Base-by-base conservation (phyloP, 2,329 filamentous ascomycete genomes). In the Pyrenochaeta sp. region DNA sequence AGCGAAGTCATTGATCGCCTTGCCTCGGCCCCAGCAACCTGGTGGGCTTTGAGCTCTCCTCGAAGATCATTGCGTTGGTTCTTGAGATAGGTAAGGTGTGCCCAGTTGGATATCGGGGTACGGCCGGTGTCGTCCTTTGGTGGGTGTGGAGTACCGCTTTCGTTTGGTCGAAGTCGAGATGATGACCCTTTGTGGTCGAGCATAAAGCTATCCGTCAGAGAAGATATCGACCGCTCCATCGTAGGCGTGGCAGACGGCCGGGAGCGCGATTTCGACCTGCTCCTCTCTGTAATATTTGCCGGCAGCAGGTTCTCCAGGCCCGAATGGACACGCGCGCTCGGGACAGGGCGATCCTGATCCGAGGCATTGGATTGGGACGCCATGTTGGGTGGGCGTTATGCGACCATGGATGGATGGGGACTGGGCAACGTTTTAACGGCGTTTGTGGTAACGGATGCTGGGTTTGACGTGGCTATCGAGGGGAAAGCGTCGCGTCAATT, bases 151-250 rank as follows among this genome's bases (percentile, higher is more conserved):
- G 44, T 40, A 27, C 48, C 37, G 27, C 36, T 17, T 39, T 51
- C 36, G 32, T 48, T 21, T 14, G 28, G 23, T 30, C 45, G 15
- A 35, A 50, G 32, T 34, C 56, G 37, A 54, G 52, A 42, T 21
- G 46, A 54, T 21, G 53, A 36, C 14, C 52, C 54, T 45, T 56
- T 49, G 36, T 63, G 58, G 11, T 71, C 68, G 15, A 61, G 30
- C 36, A 67, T 62, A 35, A 69, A 68, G 49, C 65, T 71, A 21
- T 64, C 62, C n/a, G 58, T 57, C 65, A 71, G 61, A 29, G 65
- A 60, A n/a, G 61, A 64, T 17, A 60, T 55, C 23, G 63, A 66
- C 8, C 59, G 58, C 26, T 68, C 65, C 48, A 64, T 55, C 23
- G 55, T 61, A 23, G 65, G 60, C 14, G 61, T 60, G 9, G 46